Evolutionary conservation across 1,139 yeast genomes (phyloP), one percentile per base, ranked within the genome.

Genomic region (Arxiozyma telluris): DNA sequence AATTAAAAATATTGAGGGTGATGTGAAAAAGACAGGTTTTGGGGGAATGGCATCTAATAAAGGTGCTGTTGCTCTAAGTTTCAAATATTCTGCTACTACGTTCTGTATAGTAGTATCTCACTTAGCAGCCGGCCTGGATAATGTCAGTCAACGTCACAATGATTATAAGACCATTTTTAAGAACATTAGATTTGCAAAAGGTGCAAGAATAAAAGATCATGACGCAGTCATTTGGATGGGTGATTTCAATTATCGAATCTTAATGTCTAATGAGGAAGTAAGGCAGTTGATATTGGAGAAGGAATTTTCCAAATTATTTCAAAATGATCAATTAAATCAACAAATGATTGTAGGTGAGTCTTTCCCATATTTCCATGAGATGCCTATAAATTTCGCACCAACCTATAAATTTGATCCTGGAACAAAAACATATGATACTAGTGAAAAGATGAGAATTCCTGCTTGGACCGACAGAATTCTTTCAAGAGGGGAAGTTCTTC

Each of bases 391-490:
- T 38, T 93, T 93, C 64, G 79, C 84, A 50, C 98, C 98, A 12
- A 93, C 98, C 0, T 93, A 1, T 15, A 93, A 93, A 66, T 93
- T 86, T 70, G 96, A 93, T 67, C 89, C 88, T 55, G 96, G 95
- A 4, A 88, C 96, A 0, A 81, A 81, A 50, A 73, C 72, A 8
- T 93, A 90, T 68, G 98, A 93, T 68, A 80, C 96, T 0, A 85
- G 95, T n/a, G 98, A 93, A 61, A 93, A 93, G 68, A 87, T 84
- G 67, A 78, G 98, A 60, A 85, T 87, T 27, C 98, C 98, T 1
- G 90, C 98, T 0, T 93, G 98, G 98, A 93, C 98, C 0, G 98
- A 93, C 72, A 75, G 99, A 52, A 81, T 85, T 52, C 61, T 85
- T 52, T 76, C 76, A 53, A 71, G 82, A 50, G 79, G 81, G 23